Conservation (phyloP, 2,329 filamentous ascomycete species). For the Lachnellula arida region DNA sequence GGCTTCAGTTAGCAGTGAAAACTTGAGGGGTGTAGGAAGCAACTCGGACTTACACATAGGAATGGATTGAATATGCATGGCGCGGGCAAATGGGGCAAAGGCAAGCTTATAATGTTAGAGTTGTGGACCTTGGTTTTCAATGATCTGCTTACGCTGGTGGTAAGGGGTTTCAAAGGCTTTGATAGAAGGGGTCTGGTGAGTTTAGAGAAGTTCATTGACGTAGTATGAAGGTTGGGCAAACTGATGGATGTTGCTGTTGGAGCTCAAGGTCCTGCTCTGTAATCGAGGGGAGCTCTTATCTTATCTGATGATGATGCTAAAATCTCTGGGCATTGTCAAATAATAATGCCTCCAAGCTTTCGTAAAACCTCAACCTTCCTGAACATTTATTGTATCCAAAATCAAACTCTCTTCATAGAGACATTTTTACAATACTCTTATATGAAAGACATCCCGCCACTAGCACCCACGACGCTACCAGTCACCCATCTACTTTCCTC, state of each 20-base stretch:
- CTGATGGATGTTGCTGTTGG: not conserved
- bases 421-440: not conserved
- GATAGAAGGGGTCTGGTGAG: slow-evolving; percentile 14
- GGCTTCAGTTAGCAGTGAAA: slow-evolving; percentile 9
- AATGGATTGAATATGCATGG: slow-evolving; percentile 84
- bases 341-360: not conserved
- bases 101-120: slow-evolving; percentile 16
- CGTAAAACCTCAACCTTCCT: not conserved
- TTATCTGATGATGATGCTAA: not conserved
- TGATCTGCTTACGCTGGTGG: slow-evolving; percentile 12
- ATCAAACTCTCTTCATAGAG: no score
- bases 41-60: slow-evolving; percentile 68
- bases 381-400: no score
- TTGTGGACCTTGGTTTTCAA: not conserved
- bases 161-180: slow-evolving; percentile 10
- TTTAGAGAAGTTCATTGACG: slow-evolving; percentile 19
- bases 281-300: slow-evolving; percentile 4
- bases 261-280: not conserved
- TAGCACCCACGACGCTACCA: slow-evolving; percentile 11
- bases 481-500: slow-evolving; percentile 15
- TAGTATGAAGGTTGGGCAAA: slow-evolving; percentile 1
- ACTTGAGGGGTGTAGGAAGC: slow-evolving; percentile 1
- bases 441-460: slow-evolving; percentile 13
- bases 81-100: slow-evolving; percentile 21
- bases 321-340: no score